Evolutionary conservation across 192 early-diverging fungal genomes (phyloP), one percentile per base, ranked within the genome.

Genomic region (Lobulomyces angularis): DNA sequence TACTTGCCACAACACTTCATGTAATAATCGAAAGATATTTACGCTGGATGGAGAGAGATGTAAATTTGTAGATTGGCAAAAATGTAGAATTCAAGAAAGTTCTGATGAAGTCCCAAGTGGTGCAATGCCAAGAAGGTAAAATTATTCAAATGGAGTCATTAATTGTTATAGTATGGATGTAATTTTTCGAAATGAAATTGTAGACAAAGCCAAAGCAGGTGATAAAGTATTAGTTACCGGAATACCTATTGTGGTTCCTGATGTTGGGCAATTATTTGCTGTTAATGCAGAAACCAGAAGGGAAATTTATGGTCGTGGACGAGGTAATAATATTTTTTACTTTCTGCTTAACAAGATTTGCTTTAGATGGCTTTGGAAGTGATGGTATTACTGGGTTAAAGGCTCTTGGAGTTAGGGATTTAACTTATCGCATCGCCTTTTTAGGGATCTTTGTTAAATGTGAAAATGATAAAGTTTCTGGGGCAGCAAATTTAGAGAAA

Each of bases 1-100:
- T 8, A 70, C 84, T 37, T 95, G 91, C 54, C 75, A 76, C 37
- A 86, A 83, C 48, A 66, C 71, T 11, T 69, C 69, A 22, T 95
- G 91, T 65, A 67, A 76, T 32, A 92, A 92, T 61, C 65, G 83
- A 30, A 64, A 59, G 7, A 52, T 70, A 25, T 98, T 91, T 80
- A 71, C 71, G 34, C 59, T 96, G 17, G 61, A 79, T 35, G 73
- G 86, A 16, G 86, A 85, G 53, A 74, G 80, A 48, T 84, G 80
- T 57, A 78, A 74, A 50, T 98, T 96, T 59, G 75, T 77, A 24
- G 94, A 98, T 65, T 98, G 94, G 94, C 94, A 98, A 70, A 79
- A 89, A 46, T 77, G 96, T 31, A 77, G 94, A 5, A 67, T 98
- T 33, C 94, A 98, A 58, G 94, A 98, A 63, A 88, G 91, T 51